Evolutionary conservation across 352 stramenopile genomes (phyloP).

Genomic region (Plasmopara viticola): DNA sequence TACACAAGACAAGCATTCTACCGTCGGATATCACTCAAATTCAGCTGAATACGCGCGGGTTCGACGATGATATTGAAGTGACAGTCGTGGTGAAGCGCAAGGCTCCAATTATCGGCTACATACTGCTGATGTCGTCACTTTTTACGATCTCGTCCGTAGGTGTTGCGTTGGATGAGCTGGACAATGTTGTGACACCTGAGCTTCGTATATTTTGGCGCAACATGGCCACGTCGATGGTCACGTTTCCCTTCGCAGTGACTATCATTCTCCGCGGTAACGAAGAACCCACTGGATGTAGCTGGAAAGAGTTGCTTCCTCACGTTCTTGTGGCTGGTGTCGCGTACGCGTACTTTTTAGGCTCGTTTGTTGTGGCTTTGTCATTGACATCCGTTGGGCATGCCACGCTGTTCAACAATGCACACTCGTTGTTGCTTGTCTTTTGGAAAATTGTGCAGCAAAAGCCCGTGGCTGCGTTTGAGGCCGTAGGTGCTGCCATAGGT

Average conservation of each 20-base stretch:
- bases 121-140: conserved; percentile 58
- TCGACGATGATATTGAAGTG: conserved; percentile 65
- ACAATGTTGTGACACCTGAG: conserved; percentile 44
- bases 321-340: conserved; percentile 46
- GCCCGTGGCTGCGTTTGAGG: conserved; percentile 56
- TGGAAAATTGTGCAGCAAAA: conserved; percentile 57
- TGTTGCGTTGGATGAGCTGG: conserved; percentile 64
- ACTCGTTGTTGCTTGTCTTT: conserved; percentile 74
- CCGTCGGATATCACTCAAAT: conserved; percentile 71
- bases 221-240: conserved; percentile 51
- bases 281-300: conserved; percentile 18
- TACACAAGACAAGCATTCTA: conserved; percentile 38
- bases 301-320: conserved; percentile 29
- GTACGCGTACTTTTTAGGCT: conserved; percentile 71
- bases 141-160: conserved; percentile 73
- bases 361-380: conserved; percentile 58
- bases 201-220: conserved; percentile 88
- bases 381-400: conserved; percentile 76
- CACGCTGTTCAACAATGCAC: conserved; percentile 79
- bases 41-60: conserved; percentile 58
- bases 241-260: conserved; percentile 39
- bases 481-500: conserved; percentile 57
- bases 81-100: conserved; percentile 62
- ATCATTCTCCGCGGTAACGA: conserved; percentile 30
- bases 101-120: conserved; percentile 62